phyloP scores from a whole-genome alignment of 305 asterid genomes.

The Ilex paraguariensis region DNA sequence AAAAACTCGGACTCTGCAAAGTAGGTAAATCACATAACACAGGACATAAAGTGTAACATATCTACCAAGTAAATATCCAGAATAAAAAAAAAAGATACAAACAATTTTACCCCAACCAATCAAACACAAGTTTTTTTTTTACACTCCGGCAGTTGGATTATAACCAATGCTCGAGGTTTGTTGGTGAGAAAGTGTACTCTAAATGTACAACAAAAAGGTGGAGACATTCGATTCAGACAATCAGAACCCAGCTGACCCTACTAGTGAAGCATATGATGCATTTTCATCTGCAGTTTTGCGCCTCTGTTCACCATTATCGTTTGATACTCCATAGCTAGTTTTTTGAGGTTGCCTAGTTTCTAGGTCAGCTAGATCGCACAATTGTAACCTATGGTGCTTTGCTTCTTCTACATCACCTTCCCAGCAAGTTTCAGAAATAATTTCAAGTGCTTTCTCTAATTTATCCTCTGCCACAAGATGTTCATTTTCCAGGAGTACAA shows the following conservation, averaged over 20 bases:
- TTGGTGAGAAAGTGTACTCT: rapidly evolving
- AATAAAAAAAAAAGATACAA: no score
- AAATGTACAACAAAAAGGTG: no score
- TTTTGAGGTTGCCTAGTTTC: constrained; percentile 30
- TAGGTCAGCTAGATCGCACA: constrained; percentile 50
- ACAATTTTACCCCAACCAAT: no score
- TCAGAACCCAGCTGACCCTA: constrained; percentile 89
- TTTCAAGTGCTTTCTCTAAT: constrained; percentile 61
- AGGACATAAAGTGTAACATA: no score
- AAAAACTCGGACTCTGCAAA: no score
- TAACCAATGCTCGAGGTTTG: no score
- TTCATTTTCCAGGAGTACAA: constrained; percentile 71
- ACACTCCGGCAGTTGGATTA: no score
- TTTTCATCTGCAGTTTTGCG: constrained; percentile 59
- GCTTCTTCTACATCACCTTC: constrained; percentile 81
- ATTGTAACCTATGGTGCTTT: constrained; percentile 49
- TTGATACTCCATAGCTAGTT: constrained; percentile 20
- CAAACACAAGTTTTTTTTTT: no score
- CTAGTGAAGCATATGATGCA: constrained; percentile 77
- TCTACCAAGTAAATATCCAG: no score
- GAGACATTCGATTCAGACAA: no score
- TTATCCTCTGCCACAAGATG: constrained; percentile 55
- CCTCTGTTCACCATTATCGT: constrained; percentile 24
- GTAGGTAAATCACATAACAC: no score
- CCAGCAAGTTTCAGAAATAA: constrained; percentile 87